Conservation (phyloP, 208 protist genomes). For the Trichomonas tenax region DNA sequence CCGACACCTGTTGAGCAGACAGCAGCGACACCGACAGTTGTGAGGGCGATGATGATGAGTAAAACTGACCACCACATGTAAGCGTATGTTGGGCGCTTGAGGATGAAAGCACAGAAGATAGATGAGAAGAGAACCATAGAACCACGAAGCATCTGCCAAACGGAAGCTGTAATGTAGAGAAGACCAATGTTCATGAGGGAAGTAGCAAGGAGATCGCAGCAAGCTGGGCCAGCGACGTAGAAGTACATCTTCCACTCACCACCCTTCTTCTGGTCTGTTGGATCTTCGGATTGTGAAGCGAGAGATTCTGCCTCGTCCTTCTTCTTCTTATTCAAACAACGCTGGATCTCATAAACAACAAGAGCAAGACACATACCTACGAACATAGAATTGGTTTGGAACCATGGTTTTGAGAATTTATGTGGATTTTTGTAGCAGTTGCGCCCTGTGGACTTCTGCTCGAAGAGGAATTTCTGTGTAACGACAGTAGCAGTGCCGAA, state of each 20-base stretch:
- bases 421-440: not conserved
- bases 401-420: slow-evolving; percentile 2
- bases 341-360: not conserved
- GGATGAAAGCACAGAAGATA: not conserved
- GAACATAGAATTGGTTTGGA: slow-evolving; percentile 12
- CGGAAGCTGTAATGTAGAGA: not conserved
- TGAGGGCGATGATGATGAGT: not conserved
- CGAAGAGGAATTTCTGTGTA: not conserved
- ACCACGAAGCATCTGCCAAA: slow-evolving; percentile 16
- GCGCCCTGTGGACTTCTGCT: not conserved
- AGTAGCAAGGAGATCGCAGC: not conserved
- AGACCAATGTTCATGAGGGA: slow-evolving; percentile 6
- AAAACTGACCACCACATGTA: slow-evolving; percentile 8
- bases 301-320: not conserved
- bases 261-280: not conserved
- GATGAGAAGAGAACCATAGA: slow-evolving; percentile 9
- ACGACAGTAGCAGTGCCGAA: not conserved
- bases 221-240: not conserved
- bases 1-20: not conserved
- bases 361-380: not conserved
- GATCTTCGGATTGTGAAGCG: not conserved
- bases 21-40: not conserved
- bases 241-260: not conserved
- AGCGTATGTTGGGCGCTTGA: not conserved
- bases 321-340: not conserved